Conservation (phyloP, 169 alveolate species). For the Besnoitia besnoiti region DNA sequence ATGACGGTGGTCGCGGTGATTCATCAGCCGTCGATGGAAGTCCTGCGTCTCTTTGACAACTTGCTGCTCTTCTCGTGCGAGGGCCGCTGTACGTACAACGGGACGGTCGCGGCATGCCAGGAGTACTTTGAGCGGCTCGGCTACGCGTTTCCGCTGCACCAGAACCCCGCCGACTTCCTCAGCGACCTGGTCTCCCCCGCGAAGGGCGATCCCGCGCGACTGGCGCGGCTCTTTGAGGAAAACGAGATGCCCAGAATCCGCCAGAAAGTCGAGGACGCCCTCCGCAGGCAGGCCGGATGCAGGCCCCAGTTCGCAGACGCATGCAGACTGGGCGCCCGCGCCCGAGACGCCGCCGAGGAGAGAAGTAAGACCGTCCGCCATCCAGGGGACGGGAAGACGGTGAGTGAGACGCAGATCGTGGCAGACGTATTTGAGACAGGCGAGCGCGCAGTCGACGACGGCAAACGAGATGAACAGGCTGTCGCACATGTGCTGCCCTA, state of each 20-base stretch:
- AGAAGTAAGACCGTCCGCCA: no score
- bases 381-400: no score
- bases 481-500: no score
- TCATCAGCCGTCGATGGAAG: conserved; percentile 70
- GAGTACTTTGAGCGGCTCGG: conserved; percentile 67
- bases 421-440: no score
- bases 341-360: background rate
- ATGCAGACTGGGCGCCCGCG: background rate
- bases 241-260: conserved; percentile 38
- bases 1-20: conserved; percentile 70
- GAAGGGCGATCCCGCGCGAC: conserved; percentile 21
- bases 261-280: conserved; percentile 20
- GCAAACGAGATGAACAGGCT: no score
- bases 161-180: conserved; percentile 75
- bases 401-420: no score
- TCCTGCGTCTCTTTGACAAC: conserved; percentile 76
- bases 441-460: no score
- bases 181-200: conserved; percentile 46
- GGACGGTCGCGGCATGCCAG: conserved; percentile 74
- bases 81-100: conserved; percentile 80
- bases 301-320: no score
- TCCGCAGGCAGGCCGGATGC: background rate
- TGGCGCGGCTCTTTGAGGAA: conserved; percentile 42
- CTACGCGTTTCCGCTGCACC: conserved; percentile 69
- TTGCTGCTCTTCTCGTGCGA: conserved; percentile 72